A percentile compares a stretch with the other conserved stretches of the same genome.
phyloP scores from a whole-genome alignment of 768 basidiomycete species.

The Tricholoma flavovirens region DNA sequence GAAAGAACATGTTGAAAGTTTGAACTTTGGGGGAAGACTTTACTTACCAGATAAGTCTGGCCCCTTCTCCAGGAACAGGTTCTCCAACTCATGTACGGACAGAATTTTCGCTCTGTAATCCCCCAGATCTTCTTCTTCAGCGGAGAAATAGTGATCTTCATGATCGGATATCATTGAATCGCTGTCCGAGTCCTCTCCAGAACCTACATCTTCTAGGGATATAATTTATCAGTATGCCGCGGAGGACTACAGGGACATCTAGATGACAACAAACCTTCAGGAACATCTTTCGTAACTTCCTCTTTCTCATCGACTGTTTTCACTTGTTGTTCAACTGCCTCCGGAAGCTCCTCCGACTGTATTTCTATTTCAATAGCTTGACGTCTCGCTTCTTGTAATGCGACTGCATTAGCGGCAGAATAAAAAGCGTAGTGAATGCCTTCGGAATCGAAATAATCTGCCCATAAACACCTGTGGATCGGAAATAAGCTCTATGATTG shows the following conservation, averaged over 20 bases:
- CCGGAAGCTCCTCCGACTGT: conserved; percentile 6
- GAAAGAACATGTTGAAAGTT: conserved; percentile 6
- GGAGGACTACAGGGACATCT: not conserved
- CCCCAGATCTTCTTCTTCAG: conserved; percentile 51
- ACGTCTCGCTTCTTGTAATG: conserved; percentile 70
- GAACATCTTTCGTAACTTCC: not conserved
- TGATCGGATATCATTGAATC: conserved; percentile 22
- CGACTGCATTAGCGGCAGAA: conserved; percentile 84
- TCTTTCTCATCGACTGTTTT: conserved; percentile 4
- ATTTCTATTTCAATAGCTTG: conserved; percentile 34
- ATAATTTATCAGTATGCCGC: not conserved
- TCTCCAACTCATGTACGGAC: conserved; percentile 83
- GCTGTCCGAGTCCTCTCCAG: conserved; percentile 25
- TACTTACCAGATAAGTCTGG: conserved; percentile 60
- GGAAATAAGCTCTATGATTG: not conserved
- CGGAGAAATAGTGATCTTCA: conserved; percentile 42
- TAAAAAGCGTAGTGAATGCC: conserved; percentile 84
- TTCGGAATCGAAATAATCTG: conserved; percentile 80
- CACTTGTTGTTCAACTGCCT: not conserved
- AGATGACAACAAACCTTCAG: not conserved
- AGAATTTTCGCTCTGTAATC: conserved; percentile 74
- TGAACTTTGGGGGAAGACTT: not conserved
- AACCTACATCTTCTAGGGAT: conserved; percentile 14
- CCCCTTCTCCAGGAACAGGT: conserved; percentile 64
- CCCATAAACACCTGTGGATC: conserved; percentile 68